These are phyloP conservation scores for Trifolium subterraneum DNA, from an alignment of 306 rosid species.

Conservation along the genomic window DNA sequence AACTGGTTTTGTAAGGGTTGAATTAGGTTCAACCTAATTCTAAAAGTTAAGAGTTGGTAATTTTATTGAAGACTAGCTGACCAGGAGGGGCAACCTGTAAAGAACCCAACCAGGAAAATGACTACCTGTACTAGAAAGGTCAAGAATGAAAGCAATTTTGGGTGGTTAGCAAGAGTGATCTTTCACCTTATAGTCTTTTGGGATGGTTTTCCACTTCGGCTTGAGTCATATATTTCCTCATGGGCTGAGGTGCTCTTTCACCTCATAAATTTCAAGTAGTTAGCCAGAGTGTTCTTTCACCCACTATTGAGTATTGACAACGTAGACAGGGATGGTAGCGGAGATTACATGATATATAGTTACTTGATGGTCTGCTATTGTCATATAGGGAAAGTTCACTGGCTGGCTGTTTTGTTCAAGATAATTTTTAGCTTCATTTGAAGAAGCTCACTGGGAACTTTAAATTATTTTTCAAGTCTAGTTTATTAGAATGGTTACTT, in stretches of 20 bases:
- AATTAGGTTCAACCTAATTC: no score
- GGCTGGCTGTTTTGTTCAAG: neutral
- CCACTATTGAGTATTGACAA: neutral
- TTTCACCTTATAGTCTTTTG: neutral
- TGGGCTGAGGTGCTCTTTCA: no score
- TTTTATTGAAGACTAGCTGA: neutral
- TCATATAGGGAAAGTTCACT: neutral
- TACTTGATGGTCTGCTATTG: neutral
- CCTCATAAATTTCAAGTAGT: no score
- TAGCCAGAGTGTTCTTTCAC: no score
- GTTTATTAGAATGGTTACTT: slow-evolving; percentile 11
- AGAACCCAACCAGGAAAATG: neutral
- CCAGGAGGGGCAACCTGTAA: neutral
- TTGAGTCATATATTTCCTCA: neutral
- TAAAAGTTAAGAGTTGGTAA: neutral
- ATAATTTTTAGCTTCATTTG: neutral
- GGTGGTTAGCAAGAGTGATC: neutral
- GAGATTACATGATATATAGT: neutral
- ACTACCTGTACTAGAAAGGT: neutral
- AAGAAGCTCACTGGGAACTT: neutral
- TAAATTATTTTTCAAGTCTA: neutral
- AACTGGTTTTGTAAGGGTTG: no score
- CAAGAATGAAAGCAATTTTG: neutral
- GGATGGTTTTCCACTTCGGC: neutral
- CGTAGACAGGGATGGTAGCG: neutral